Evolutionary conservation across 768 basidiomycete species (phyloP).

Genomic region (Coprinopsis cinerea): DNA sequence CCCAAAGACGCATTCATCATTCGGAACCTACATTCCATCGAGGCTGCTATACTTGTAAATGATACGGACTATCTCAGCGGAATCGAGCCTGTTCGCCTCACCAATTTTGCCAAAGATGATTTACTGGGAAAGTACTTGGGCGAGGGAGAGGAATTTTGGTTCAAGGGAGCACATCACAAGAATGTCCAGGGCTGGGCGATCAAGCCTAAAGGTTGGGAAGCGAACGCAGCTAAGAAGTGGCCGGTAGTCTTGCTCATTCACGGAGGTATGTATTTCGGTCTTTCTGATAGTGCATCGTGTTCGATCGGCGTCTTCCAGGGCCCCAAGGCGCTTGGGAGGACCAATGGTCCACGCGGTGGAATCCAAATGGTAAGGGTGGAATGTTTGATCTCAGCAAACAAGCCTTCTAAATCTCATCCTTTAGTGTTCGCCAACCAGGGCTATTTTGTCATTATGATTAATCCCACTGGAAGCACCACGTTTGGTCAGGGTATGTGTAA

Average conservation of each 20-base stretch:
- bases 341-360: conserved; percentile 90
- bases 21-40: conserved; percentile 37
- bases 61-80: conserved; percentile 23
- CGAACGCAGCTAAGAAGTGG: conserved; percentile 65
- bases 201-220: conserved; percentile 73
- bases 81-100: conserved; percentile 48
- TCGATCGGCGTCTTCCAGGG: conserved; percentile 36
- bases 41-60: conserved; percentile 32
- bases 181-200: conserved; percentile 81
- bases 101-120: conserved; percentile 52
- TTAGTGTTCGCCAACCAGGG: conserved; percentile 81
- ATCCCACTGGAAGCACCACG: conserved; percentile 91
- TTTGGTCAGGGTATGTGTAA: conserved; percentile 73
- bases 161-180: conserved; percentile 72
- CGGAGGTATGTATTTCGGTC: conserved; percentile 40
- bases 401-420: background rate
- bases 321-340: conserved; percentile 88
- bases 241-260: conserved; percentile 80
- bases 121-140: conserved; percentile 54
- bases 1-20: conserved; percentile 80
- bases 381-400: background rate
- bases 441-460: conserved; percentile 82
- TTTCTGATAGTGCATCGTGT: background rate
- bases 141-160: conserved; percentile 80
- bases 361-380: conserved; percentile 59